phyloP scores from a whole-genome alignment of 805 yeast genomes.

The Metschnikowia lachancei region DNA sequence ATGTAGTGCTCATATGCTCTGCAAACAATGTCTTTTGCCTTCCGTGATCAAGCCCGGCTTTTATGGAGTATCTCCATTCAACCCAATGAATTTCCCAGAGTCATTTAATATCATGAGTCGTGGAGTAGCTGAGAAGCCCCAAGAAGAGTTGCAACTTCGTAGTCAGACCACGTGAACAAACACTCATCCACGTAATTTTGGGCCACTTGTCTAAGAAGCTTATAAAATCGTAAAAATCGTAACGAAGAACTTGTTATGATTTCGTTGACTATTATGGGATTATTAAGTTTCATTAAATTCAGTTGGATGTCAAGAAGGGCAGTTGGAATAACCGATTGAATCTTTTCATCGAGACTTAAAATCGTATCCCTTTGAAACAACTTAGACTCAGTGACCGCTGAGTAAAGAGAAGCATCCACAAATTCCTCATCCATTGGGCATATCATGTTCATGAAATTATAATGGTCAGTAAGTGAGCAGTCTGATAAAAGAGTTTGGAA shows the following conservation, averaged over 20 bases:
- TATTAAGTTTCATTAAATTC: conserved; percentile 55
- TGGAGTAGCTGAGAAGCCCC: no score
- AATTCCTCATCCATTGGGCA: conserved; percentile 58
- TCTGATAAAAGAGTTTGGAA: conserved; percentile 47
- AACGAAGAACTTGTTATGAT: conserved; percentile 50
- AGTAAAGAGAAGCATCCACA: conserved; percentile 60
- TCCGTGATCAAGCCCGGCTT: no score
- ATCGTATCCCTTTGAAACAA: conserved; percentile 48
- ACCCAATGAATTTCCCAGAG: no score
- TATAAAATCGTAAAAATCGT: conserved; percentile 48
- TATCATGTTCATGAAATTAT: conserved; percentile 68
- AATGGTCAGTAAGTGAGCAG: conserved; percentile 56
- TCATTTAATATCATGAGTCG: neutral
- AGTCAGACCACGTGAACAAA: conserved; percentile 51
- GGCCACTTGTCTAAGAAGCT: conserved; percentile 37
- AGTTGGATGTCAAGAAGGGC: conserved; percentile 61
- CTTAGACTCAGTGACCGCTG: conserved; percentile 62
- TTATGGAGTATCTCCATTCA: no score
- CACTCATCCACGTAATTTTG: conserved; percentile 33
- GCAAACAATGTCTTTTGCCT: no score
- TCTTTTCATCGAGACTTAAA: conserved; percentile 39
- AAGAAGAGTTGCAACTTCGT: conserved; percentile 64
- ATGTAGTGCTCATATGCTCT: no score
- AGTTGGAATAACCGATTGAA: conserved; percentile 54
- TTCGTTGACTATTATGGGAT: conserved; percentile 60